Evolutionary conservation across 352 stramenopile genomes (phyloP).

Genomic region (Globisporangium recalcitrans): DNA sequence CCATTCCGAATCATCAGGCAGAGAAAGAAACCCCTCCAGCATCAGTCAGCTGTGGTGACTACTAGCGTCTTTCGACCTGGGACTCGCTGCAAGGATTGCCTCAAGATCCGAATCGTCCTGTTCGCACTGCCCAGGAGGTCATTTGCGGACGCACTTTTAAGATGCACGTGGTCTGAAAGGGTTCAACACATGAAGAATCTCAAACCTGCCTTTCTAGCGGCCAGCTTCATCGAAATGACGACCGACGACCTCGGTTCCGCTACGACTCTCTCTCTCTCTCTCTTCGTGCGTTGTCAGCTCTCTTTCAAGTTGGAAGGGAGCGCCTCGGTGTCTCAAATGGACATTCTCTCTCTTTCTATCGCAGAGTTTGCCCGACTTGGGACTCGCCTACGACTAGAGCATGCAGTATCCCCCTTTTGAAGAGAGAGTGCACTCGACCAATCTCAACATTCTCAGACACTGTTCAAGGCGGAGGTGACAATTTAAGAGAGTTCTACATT

Average conservation of each 20-base stretch:
- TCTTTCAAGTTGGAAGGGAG: not conserved
- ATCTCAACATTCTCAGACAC: not conserved
- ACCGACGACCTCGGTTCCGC: not conserved
- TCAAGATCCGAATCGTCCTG: no score
- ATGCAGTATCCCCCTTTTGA: no score
- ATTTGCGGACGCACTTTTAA: not conserved
- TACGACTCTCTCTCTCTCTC: not conserved
- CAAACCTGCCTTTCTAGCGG: not conserved
- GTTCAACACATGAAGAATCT: not conserved
- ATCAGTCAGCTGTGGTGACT: no score
- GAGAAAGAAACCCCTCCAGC: no score
- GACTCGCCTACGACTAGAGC: no score
- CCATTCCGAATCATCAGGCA: no score
- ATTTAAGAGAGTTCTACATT: constrained; percentile 1
- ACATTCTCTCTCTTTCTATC: not conserved
- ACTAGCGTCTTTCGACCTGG: no score
- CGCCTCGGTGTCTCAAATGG: not conserved
- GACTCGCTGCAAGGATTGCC: no score
- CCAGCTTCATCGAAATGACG: not conserved
- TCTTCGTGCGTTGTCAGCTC: not conserved
- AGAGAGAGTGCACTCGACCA: not conserved
- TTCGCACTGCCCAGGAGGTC: no score
- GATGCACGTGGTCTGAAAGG: not conserved
- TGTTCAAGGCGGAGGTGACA: not conserved
- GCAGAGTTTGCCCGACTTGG: not conserved